These are phyloP conservation scores for Corynascus novoguineensis DNA, from an alignment of 495 filamentous ascomycete genomes.

Conservation along the genomic window DNA sequence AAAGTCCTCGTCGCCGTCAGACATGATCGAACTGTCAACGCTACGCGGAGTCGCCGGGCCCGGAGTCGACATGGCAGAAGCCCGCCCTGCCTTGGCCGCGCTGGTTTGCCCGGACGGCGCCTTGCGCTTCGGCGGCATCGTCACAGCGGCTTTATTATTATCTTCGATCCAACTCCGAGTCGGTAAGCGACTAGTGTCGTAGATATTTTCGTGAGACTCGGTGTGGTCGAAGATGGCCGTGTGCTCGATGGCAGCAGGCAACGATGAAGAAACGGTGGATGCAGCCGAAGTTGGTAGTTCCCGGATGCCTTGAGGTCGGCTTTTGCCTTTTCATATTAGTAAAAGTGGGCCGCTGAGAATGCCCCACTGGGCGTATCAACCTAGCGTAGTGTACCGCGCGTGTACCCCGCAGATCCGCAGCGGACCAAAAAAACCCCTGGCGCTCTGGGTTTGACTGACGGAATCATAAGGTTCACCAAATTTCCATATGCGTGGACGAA, in stretches of 20 bases:
- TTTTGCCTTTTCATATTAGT: not conserved
- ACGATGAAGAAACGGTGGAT: not conserved
- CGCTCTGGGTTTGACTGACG: too few species aligned
- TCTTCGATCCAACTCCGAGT: not conserved
- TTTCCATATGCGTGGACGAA: not conserved
- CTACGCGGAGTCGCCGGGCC: constrained; percentile 61
- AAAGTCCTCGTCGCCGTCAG: constrained; percentile 53
- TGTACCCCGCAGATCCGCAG: not conserved
- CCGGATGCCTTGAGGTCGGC: not conserved
- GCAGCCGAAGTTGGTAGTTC: not conserved
- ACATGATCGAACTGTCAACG: constrained; percentile 52
- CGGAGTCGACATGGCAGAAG: constrained; percentile 62
- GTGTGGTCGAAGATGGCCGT: not conserved
- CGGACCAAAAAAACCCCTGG: too few species aligned
- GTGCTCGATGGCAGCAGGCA: not conserved
- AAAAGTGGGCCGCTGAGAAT: not conserved
- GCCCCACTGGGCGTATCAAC: not conserved
- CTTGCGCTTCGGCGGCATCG: constrained; percentile 77
- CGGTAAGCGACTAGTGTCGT: not conserved
- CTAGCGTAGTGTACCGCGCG: not conserved
- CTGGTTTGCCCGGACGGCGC: constrained; percentile 52
- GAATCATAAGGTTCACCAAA: not conserved
- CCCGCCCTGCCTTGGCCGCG: constrained; percentile 48
- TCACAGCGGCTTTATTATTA: constrained; percentile 13
- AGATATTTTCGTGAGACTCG: not conserved